These are phyloP conservation scores for Dendrocalamus sinicus DNA, from an alignment of 176 grass and related monocot species.

Conservation along the genomic window DNA sequence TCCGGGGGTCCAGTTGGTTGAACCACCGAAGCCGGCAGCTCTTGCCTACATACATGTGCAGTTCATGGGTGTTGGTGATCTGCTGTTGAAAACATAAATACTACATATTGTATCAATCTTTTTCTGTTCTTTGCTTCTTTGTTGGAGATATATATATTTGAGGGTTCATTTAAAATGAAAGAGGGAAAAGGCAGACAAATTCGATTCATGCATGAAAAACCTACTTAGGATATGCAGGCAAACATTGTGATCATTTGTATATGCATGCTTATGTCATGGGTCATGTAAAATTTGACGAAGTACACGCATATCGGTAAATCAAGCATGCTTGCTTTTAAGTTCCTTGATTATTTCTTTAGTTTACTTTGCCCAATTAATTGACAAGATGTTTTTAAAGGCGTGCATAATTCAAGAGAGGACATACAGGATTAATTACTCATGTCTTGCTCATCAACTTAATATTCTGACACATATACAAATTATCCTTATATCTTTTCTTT, in stretches of 20 bases:
- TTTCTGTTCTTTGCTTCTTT: not conserved
- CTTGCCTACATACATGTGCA: slow-evolving; percentile 48
- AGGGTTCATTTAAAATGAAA: not conserved
- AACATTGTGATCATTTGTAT: slow-evolving; percentile 1
- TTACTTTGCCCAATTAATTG: not conserved
- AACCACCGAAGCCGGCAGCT: slow-evolving; percentile 81
- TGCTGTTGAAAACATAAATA: not conserved
- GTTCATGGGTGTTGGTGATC: not conserved
- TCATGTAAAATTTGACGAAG: not conserved
- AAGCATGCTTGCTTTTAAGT: not conserved
- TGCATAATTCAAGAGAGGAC: not conserved
- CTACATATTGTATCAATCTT: not conserved
- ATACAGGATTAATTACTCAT: not conserved
- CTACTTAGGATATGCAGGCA: not conserved
- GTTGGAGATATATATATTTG: not conserved
- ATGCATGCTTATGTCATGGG: not conserved
- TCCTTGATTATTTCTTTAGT: not conserved
- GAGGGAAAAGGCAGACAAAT: not conserved
- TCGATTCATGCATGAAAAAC: not conserved
- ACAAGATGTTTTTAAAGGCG: not conserved
- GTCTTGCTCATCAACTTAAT: not conserved
- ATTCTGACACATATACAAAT: not conserved
- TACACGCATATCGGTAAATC: not conserved
- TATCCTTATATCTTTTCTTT: not conserved
- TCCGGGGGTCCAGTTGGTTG: slow-evolving; percentile 79